These are phyloP conservation scores for Leishmania lainsoni DNA, from an alignment of 208 protist species.

Conservation along the genomic window DNA sequence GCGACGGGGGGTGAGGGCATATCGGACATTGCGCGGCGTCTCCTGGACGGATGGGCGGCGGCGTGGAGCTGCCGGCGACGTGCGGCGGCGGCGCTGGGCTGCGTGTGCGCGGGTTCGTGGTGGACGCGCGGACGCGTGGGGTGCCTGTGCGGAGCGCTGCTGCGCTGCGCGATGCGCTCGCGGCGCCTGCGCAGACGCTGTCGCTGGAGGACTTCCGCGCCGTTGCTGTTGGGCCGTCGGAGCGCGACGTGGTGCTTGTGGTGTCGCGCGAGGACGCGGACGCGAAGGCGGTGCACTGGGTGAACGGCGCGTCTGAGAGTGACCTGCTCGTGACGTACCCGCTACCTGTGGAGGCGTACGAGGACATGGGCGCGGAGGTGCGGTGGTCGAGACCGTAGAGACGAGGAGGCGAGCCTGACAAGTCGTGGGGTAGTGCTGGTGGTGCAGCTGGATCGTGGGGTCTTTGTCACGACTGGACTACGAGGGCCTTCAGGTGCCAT, in stretches of 20 bases:
- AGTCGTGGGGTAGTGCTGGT: neutral
- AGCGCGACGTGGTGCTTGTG: constrained; percentile 30
- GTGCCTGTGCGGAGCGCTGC: constrained; percentile 1
- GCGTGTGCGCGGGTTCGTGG: constrained; percentile 36
- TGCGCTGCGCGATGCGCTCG: constrained; percentile 20
- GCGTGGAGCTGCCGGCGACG: constrained; percentile 23
- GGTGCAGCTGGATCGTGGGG: too few species aligned
- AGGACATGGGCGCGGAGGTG: constrained; percentile 38
- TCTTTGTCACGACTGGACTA: too few species aligned
- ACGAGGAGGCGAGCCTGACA: too few species aligned
- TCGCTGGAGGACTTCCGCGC: constrained; percentile 60
- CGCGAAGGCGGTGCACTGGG: constrained; percentile 48
- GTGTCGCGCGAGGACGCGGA: constrained; percentile 38
- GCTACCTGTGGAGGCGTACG: constrained; percentile 42
- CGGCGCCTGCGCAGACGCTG: constrained; percentile 49
- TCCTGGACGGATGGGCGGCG: neutral
- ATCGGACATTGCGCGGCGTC: neutral
- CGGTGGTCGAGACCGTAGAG: constrained; percentile 17
- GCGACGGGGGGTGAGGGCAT: neutral
- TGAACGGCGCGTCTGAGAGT: constrained; percentile 44
- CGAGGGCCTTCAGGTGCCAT: too few species aligned
- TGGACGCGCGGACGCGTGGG: constrained; percentile 29
- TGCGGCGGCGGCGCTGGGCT: constrained; percentile 14
- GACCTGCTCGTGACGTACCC: constrained; percentile 56
- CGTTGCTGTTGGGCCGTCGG: constrained; percentile 28